Base-by-base conservation (phyloP, 2,329 filamentous ascomycete species). In the Metarhizium sp. region DNA sequence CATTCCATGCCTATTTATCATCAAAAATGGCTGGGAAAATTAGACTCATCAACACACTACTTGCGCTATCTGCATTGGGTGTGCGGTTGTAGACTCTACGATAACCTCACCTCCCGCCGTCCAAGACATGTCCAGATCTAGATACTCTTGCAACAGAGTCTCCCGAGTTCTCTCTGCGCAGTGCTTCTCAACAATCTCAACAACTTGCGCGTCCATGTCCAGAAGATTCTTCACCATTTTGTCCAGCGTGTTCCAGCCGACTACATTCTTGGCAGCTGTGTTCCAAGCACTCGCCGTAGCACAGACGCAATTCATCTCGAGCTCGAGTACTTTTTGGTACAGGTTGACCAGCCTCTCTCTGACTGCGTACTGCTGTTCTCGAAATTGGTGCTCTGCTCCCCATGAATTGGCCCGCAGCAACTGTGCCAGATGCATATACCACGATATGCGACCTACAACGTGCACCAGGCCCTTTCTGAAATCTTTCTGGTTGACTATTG, bases 251-350 rank as follows among this genome's bases (percentile, higher is more conserved):
- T 66, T 58, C 69, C 70, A 72, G 48, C 66, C 62, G 29, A 72
- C 69, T 10, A 71, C 66, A 45, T 72, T 70, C 54, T 67, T 68
- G 3, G 68, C 69, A 0, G 64, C 69, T 30, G 64, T 61, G 50
- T 72, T 71, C 68, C 69, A 72, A 11, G 66, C 63, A 56, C 67
- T 69, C 3, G 69, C 70, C 16, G 69, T 62, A 6, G 70, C 70
- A 56, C 69, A 72, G 10, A 72, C 66, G 59, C 67, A 69, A 53
- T 71, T 72, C 70, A 72, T 72, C 60, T 72, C 69, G 53, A 70
- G 67, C 55, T 72, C 70, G 30, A 72, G 63, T 4, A 71, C 62
- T 14, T 59, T 62, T 20, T 67, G 64, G 58, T 68, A 70, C 6
- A 71, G 58, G 4, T 59, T 58, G 1, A 66, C 25, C 10, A 72